Evolutionary conservation across 345 rosid genomes (phyloP).

Genomic region (Hypericum perforatum): DNA sequence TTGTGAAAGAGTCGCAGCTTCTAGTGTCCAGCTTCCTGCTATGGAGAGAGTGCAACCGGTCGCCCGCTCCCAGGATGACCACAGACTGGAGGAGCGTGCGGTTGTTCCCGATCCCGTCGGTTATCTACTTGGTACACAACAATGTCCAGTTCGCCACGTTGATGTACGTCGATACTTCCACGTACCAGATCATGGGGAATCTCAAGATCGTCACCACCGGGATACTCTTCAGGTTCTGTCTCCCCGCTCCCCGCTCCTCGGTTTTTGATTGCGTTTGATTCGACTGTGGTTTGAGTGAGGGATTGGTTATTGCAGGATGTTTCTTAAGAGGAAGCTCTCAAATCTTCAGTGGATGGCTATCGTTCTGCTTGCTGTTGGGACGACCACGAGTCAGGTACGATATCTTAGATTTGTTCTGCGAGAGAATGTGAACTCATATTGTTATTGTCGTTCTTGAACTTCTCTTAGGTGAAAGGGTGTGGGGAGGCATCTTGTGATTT

Average conservation of each 20-base stretch:
- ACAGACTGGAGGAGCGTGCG: constrained; percentile 82
- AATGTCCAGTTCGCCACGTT: constrained; percentile 93
- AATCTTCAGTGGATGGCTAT: constrained; percentile 86
- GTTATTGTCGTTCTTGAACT: neutral
- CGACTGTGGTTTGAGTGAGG: neutral
- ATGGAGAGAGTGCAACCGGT: constrained; percentile 50
- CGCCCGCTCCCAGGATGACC: constrained; percentile 57
- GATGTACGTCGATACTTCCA: constrained; percentile 83
- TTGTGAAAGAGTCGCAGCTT: constrained; percentile 34
- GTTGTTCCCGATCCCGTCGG: constrained; percentile 73
- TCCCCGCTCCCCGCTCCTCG: neutral
- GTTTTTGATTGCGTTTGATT: neutral
- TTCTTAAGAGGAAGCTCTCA: constrained; percentile 56
- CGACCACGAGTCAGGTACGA: constrained; percentile 82
- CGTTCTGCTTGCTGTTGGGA: constrained; percentile 73
- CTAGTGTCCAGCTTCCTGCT: constrained; percentile 68
- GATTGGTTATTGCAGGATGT: constrained; percentile 25
- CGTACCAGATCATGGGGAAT: constrained; percentile 97
- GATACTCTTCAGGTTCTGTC: constrained; percentile 61
- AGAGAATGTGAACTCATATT: neutral
- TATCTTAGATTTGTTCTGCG: neutral
- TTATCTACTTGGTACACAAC: constrained; percentile 81
- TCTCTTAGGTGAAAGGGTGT: constrained; percentile 70
- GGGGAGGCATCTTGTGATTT: constrained; percentile 81
- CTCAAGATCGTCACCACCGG: constrained; percentile 94